These are phyloP conservation scores for Scheffersomyces stipitis DNA, from an alignment of 805 yeast species.

Conservation along the genomic window DNA sequence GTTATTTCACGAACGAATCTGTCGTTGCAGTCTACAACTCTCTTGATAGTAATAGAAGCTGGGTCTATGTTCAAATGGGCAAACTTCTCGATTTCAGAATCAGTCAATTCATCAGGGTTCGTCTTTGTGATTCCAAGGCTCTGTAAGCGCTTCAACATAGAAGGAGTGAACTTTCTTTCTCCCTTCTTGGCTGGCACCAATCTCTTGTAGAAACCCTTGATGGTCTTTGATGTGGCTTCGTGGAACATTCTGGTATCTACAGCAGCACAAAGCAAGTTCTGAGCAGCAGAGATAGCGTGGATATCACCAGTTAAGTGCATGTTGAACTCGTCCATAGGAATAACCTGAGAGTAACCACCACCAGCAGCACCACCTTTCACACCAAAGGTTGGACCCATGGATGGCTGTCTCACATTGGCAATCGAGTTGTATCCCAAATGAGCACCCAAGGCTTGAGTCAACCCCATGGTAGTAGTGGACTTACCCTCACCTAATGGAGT, in stretches of 20 bases:
- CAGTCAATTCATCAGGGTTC: constrained; percentile 76
- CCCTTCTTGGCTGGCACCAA: constrained; percentile 87
- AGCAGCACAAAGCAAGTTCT: constrained; percentile 92
- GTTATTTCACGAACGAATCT: constrained; percentile 87
- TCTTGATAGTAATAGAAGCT: constrained; percentile 82
- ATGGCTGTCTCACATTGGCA: constrained; percentile 96
- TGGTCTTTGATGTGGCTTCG: constrained; percentile 78
- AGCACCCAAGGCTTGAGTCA: constrained; percentile 96
- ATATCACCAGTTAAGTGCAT: constrained; percentile 97
- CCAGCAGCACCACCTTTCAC: constrained; percentile 99
- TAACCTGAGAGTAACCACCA: constrained; percentile 96
- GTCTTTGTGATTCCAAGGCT: constrained; percentile 81
- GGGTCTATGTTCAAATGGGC: constrained; percentile 90
- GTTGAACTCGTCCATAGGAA: constrained; percentile 98
- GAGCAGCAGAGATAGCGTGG: constrained; percentile 93
- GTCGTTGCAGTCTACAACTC: constrained; percentile 94
- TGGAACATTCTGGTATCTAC: constrained; percentile 97
- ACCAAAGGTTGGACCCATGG: constrained; percentile 99
- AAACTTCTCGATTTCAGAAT: constrained; percentile 70
- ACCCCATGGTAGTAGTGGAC: constrained; percentile 92
- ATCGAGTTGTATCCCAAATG: constrained; percentile 78
- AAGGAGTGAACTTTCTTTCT: constrained; percentile 69
- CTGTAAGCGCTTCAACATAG: constrained; percentile 71
- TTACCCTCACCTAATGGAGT: constrained; percentile 98
- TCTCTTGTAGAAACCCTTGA: constrained; percentile 76